Percentiles rank a stretch among this genome's conserved stretches.
These are phyloP conservation scores for Penicillium sp. DNA, from an alignment of 2,329 filamentous ascomycete species.

Conservation along the genomic window DNA sequence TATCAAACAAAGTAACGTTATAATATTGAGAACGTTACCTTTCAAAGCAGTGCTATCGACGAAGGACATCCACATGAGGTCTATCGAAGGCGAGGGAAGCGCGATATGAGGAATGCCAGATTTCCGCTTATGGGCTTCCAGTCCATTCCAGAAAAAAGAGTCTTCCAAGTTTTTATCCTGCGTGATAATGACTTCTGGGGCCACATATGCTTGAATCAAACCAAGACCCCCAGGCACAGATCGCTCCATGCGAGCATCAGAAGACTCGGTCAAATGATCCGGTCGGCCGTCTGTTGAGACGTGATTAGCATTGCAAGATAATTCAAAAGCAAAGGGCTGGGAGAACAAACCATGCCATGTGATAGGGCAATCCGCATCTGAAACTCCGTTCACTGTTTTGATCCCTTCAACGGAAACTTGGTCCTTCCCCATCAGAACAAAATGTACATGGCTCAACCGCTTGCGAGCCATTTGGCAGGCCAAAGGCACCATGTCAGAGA, in stretches of 20 bases:
- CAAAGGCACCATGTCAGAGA: conserved; percentile 68
- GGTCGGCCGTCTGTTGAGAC: conserved; percentile 60
- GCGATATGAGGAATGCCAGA: conserved; percentile 65
- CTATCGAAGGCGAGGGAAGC: conserved; percentile 60
- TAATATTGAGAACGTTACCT: conserved; percentile 45
- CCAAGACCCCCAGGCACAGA: conserved; percentile 62
- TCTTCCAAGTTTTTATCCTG: conserved; percentile 67
- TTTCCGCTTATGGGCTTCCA: conserved; percentile 53
- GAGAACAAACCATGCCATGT: conserved; percentile 53
- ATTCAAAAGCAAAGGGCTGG: conserved; percentile 47
- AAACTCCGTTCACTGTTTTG: conserved; percentile 73
- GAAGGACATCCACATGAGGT: conserved; percentile 70
- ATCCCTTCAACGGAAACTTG: conserved; percentile 66
- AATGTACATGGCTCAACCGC: conserved; percentile 70
- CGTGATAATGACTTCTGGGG: conserved; percentile 70
- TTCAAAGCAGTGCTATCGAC: conserved; percentile 68
- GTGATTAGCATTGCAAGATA: background rate
- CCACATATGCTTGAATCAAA: conserved; percentile 68
- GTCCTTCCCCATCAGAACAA: conserved; percentile 70
- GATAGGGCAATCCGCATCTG: conserved; percentile 61
- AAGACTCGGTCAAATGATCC: conserved; percentile 66
- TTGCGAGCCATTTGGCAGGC: conserved; percentile 78
- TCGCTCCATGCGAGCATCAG: conserved; percentile 63
- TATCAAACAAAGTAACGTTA: background rate
- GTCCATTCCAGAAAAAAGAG: conserved; percentile 58